Percentiles rank a stretch among this genome's conserved stretches.
Conservation (phyloP, 2,329 filamentous ascomycete genomes). For the Dothidotthia symphoricarpi region DNA sequence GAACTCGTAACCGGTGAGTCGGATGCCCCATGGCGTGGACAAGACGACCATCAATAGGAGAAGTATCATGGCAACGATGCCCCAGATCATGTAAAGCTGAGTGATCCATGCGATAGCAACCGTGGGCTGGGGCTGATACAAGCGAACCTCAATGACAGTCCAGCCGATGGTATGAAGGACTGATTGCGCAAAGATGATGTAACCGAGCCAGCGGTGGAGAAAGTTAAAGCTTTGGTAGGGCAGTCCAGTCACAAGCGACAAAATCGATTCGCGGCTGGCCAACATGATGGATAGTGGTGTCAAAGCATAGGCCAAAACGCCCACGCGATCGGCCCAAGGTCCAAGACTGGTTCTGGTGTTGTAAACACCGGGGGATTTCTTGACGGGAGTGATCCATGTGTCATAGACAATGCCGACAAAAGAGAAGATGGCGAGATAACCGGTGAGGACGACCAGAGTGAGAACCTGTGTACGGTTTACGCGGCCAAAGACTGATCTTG, state of each 20-base stretch:
- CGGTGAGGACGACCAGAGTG: constrained; percentile 57
- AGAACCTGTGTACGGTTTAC: constrained; percentile 67
- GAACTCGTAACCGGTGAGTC: constrained; percentile 70
- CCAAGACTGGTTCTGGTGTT: constrained; percentile 67
- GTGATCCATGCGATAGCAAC: constrained; percentile 58
- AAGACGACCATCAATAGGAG: constrained; percentile 61
- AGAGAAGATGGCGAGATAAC: constrained; percentile 64
- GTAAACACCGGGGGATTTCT: constrained; percentile 52
- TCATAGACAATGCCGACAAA: constrained; percentile 66
- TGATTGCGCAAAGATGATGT: constrained; percentile 68
- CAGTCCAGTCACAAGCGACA: constrained; percentile 68
- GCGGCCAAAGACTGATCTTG: constrained; percentile 61
- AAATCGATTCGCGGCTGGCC: constrained; percentile 66
- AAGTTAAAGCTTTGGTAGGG: constrained; percentile 67
- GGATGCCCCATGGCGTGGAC: constrained; percentile 60
- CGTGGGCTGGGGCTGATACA: constrained; percentile 71
- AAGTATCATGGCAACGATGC: constrained; percentile 65
- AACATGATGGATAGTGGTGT: constrained; percentile 69
- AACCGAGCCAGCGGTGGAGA: constrained; percentile 62
- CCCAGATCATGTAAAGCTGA: constrained; percentile 71
- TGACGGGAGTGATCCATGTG: constrained; percentile 69
- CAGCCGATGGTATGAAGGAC: constrained; percentile 69
- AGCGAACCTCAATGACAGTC: constrained; percentile 62
- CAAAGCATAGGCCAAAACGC: constrained; percentile 69
- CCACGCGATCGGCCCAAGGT: constrained; percentile 67